phyloP scores from a whole-genome alignment of 352 stramenopile genomes.

The Phytophthora melonis region DNA sequence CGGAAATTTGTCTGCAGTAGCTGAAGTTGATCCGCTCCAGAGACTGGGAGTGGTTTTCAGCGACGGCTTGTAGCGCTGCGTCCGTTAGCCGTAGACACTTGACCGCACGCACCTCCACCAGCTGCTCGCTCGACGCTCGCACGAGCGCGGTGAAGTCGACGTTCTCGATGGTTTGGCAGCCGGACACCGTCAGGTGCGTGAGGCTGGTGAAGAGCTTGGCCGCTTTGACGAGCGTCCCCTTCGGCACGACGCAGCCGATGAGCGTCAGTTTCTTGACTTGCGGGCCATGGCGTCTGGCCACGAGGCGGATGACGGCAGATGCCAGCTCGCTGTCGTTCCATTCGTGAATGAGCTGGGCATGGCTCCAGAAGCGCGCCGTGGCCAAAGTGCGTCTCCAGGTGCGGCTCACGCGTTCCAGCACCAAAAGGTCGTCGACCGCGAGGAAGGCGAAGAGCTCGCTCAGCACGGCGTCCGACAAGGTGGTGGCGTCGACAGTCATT shows the following conservation, averaged over 20 bases:
- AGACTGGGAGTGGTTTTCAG: slow-evolving; percentile 40
- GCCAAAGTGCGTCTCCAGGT: slow-evolving; percentile 48
- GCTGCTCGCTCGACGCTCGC: slow-evolving; percentile 37
- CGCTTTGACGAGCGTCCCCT: slow-evolving; percentile 41
- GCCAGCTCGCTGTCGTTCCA: slow-evolving; percentile 40
- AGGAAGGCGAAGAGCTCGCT: slow-evolving; percentile 62
- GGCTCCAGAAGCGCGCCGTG: slow-evolving; percentile 42
- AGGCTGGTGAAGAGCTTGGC: slow-evolving; percentile 44
- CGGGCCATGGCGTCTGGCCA: slow-evolving; percentile 50
- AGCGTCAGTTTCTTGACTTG: slow-evolving; percentile 53
- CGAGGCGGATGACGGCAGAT: slow-evolving; percentile 32
- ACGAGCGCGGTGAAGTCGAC: slow-evolving; percentile 52
- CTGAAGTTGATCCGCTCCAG: slow-evolving; percentile 66
- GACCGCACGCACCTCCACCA: slow-evolving; percentile 57
- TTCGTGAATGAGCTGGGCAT: slow-evolving; percentile 45
- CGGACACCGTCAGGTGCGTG: slow-evolving; percentile 58
- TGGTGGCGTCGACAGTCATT: slow-evolving; percentile 25
- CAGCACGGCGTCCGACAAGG: slow-evolving; percentile 29
- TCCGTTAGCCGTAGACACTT: slow-evolving; percentile 69
- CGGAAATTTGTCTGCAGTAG: slow-evolving; percentile 64
- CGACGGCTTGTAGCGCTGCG: slow-evolving; percentile 35
- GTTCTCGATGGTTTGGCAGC: slow-evolving; percentile 64
- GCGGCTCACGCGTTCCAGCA: slow-evolving; percentile 53
- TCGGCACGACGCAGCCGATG: slow-evolving; percentile 56
- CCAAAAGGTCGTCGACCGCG: slow-evolving; percentile 57